Base-by-base conservation (phyloP, 1,284 basidiomycete species). In the Ustilago tritici region DNA sequence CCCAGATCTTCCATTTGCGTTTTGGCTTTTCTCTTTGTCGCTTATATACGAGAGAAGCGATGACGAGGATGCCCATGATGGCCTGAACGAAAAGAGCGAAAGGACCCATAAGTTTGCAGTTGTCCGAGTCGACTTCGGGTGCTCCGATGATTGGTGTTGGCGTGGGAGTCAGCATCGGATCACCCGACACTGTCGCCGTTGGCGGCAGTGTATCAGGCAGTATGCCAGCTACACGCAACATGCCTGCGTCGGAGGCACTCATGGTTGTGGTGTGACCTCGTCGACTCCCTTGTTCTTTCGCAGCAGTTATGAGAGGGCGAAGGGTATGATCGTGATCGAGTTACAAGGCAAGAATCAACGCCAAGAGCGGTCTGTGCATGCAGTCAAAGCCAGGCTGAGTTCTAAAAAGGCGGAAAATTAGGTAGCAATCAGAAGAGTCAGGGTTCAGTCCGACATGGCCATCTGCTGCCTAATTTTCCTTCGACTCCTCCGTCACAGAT, bases 1-100 rank as follows among this genome's bases (percentile, higher is more conserved):
- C 58, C 94, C 96, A 98, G 87, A 97, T 95, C 83, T 90, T 89
- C 95, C 96, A 98, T 32, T 92, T 93, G 40, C 95, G 90, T 84
- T 92, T 93, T 19, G 92, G 91, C 53, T 89, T 89, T 87, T 98
- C 95, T 76, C 93, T 89, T 76, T 96, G 92, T 63, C 96, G 89
- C 86, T 98, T 98, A 85, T 92, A 92, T 2, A 98, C 89, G 52
- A 98, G 89, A 5, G 93, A 94, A 11, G 91, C 88, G 53, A 98
- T 68, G 72, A 97, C 95, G 34, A 98, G 87, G 23, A 95, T 86
- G 32, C 95, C 95, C 92, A 98, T 93, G 60, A 93, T 88, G 3
- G 87, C 91, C 86, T 95, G 93, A 19, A 93, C 92, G 65, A 79
- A 70, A 43, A 85, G 73, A 12, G 69, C 73, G 62, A 78, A 83